Base-by-base conservation (phyloP, 345 rosid species). In the Carallia pectinifolia region DNA sequence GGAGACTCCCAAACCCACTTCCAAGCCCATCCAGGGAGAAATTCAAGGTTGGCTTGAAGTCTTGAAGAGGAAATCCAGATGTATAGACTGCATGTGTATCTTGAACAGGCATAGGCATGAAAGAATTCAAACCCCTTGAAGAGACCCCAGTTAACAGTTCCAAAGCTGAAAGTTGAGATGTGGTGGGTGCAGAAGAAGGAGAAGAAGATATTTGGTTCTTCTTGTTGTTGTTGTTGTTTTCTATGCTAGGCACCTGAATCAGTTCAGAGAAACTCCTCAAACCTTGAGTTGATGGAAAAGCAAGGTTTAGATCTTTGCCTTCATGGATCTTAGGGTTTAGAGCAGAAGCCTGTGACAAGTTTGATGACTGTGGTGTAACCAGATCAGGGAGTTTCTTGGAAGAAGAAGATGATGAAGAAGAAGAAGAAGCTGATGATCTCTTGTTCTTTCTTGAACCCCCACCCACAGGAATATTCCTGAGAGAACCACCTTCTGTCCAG, bases 231-330 rank as follows among this genome's bases (percentile, higher is more conserved):
- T 60, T 74, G 74, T 50, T 77, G 76, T 77, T 80, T 29, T 79
- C 77, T 65, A 68, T 81, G 66, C 48, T 70, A 10, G 82, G 82
- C 15, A 79, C 48, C 63, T 85, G 93, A 50, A 88, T 85, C 71
- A 90, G 69, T 34, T 92, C 89, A 55, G 96, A 76, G 77, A 92
- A 81, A 53, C 81, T 81, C 27, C 83, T 84, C 31, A 81, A 79
- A 60, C 82, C 84, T 64, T 85, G 89, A 66, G 81, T 67, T n/a
- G 77, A 62, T 30, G 88, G 77, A 73, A 89, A 92, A 53, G 85
- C 84, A 73, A 89, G 72, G 86, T 86, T 92, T 76, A 95, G 97
- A 83, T 95, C 99, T 72, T 90, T 96, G 12, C 79, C 85, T 66
- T 84, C 84, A 38, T 72, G 80, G 72, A 78, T 83, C 82, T 78